These are phyloP conservation scores for Zymoseptoria ardabiliae DNA, from an alignment of 2,329 filamentous ascomycete species.

Conservation along the genomic window DNA sequence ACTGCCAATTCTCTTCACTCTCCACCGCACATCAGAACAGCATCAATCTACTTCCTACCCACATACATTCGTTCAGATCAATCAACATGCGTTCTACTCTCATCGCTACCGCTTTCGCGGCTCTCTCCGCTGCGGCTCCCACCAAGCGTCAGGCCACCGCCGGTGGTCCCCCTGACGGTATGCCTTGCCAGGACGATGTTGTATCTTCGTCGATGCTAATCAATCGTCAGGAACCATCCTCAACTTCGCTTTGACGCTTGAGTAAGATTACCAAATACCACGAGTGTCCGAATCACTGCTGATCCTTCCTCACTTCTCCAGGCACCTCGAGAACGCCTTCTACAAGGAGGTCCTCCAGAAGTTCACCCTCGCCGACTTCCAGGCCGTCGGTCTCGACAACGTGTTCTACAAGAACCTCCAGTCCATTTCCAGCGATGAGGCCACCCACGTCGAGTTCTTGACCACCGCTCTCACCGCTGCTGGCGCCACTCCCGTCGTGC, in stretches of 20 bases:
- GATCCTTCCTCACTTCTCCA: slow-evolving; percentile 30
- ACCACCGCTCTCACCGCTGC: slow-evolving; percentile 36
- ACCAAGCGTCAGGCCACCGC: slow-evolving; percentile 11
- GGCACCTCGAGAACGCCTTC: slow-evolving; percentile 51
- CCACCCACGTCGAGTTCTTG: slow-evolving; percentile 52
- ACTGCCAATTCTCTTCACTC: neutral
- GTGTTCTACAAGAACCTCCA: slow-evolving; percentile 53
- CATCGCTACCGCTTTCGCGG: slow-evolving; percentile 13
- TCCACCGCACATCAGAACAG: neutral
- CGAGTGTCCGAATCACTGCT: slow-evolving; percentile 10
- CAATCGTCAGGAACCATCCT: slow-evolving; percentile 23
- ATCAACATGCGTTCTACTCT: slow-evolving; percentile 16
- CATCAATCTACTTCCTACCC: neutral
- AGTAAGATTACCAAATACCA: slow-evolving; percentile 22
- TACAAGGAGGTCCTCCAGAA: slow-evolving; percentile 54
- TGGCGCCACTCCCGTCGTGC: slow-evolving; percentile 45
- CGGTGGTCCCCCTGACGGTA: slow-evolving; percentile 6
- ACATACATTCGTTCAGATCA: neutral
- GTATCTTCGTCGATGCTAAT: neutral
- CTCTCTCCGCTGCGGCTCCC: slow-evolving; percentile 14
- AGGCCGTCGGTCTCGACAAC: slow-evolving; percentile 41
- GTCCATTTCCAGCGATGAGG: slow-evolving; percentile 51
- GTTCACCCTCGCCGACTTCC: slow-evolving; percentile 49
- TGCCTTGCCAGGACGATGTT: neutral
- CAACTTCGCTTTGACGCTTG: slow-evolving; percentile 40